Base-by-base conservation (phyloP, 2,329 filamentous ascomycete species). In the Hymenoscyphus salicellus region DNA sequence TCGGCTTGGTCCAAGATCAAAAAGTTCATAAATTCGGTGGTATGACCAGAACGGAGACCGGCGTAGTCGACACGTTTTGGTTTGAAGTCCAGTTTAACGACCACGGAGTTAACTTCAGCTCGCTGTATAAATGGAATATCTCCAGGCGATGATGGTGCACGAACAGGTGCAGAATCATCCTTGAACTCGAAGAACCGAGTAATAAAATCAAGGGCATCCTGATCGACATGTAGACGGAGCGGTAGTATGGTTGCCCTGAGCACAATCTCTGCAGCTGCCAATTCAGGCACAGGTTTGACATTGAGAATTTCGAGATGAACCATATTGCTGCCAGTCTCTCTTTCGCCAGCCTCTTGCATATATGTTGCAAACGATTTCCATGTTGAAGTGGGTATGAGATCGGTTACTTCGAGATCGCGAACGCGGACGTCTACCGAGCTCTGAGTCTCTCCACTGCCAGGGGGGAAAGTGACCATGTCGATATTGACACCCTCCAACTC, bases 331-430 rank as follows among this genome's bases (percentile, higher is more conserved):
- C 89, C 90, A 77, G 91, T 89, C 78, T 98, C 92, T 58, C 93
- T 86, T 73, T 92, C 88, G n/a, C 91, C 91, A 11, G 89, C 89
- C 74, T 96, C 92, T 65, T 91, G 87, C 79, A 96, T 91, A 72
- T 97, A 97, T 0, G 94, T 98, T 16, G 92, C 89, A 78, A 99
- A 99, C 76, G 97, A 99, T 77, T 91, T 96, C 96, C 96, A 99
- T 0, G 94, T 97, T 3, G 95, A 99, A 0, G 92, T 94, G 1
- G 93, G 92, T 2, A 99, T 85, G 74, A 97, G 92, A 76, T 99
- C 95, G 67, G 95, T 97, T 17, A 99, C 88, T 70, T 97, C 93
- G 14, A 99, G 81, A 64, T 95, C 89, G 46, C 86, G 84, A 11
- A 99, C 82, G 8, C 92, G 87, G 38, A 98, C 80, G 76, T 97